A percentile compares a stretch with the other conserved stretches of the same genome.
Conservation (phyloP, 2,329 filamentous ascomycete genomes). For the Diaporthe citriasiana region DNA sequence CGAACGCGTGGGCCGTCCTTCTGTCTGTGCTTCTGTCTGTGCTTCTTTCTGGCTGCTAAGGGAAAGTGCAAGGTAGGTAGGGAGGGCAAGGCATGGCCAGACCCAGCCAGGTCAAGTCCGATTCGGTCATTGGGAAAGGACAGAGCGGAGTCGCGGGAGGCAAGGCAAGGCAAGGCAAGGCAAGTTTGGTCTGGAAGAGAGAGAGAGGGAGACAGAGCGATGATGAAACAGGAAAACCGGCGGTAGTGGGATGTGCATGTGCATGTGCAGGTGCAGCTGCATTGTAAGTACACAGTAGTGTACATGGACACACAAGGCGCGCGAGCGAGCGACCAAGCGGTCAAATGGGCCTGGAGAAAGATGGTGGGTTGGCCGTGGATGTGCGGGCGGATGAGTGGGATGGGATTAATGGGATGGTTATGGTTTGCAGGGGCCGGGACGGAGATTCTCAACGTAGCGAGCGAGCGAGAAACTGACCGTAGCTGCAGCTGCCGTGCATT, state of each 20-base stretch:
- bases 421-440: constrained; percentile 15
- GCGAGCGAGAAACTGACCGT: constrained; percentile 3
- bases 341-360: background rate
- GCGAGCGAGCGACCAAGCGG: background rate
- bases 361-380: constrained; percentile 2
- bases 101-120: background rate
- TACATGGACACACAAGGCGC: constrained; percentile 9
- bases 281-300: background rate
- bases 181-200: constrained; percentile 6
- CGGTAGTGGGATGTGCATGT: constrained; percentile 4
- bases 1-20: constrained; percentile 1
- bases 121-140: constrained; percentile 1
- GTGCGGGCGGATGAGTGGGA: background rate
- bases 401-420: constrained; percentile 12
- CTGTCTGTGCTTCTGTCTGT: background rate
- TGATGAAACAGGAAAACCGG: constrained; percentile 25
- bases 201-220: background rate
- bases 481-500: background rate
- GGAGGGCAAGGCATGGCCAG: background rate
- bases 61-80: background rate
- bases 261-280: background rate
- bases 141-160: constrained; percentile 25
- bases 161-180: background rate
- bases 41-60: background rate
- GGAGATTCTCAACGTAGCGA: constrained; percentile 11